Evolutionary conservation across 441 rosid genomes (phyloP).

Genomic region (Theobroma grandiflorum): DNA sequence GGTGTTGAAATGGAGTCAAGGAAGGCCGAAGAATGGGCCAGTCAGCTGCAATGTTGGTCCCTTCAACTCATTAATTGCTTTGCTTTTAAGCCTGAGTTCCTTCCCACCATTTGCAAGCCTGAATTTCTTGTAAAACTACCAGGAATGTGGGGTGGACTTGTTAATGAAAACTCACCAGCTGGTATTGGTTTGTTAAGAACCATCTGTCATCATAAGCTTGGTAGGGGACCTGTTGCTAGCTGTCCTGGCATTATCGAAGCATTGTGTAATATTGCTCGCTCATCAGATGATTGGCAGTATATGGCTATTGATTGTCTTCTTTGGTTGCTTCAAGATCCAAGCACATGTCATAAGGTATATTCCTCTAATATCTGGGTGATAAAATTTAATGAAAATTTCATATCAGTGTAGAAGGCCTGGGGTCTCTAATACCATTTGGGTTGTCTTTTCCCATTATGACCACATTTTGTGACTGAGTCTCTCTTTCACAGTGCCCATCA

Average conservation of each 20-base stretch:
- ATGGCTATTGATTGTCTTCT: conserved; percentile 97
- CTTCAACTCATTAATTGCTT: conserved; percentile 97
- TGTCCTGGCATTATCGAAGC: conserved; percentile 89
- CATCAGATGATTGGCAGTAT: conserved; percentile 97
- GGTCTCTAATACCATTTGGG: background rate
- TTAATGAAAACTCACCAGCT: conserved; percentile 96
- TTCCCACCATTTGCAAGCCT: conserved; percentile 80
- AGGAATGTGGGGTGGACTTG: conserved; percentile 99
- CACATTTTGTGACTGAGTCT: background rate
- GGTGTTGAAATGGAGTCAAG: conserved; percentile 98
- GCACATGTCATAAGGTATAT: conserved; percentile 75
- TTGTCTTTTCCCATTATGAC: background rate
- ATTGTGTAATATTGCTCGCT: conserved; percentile 84
- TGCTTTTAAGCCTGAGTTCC: conserved; percentile 94
- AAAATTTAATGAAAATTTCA: background rate
- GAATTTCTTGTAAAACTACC: conserved; percentile 87
- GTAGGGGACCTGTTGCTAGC: conserved; percentile 86
- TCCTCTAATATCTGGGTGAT: conserved; percentile 7
- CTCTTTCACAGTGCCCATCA: background rate
- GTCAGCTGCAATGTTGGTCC: conserved; percentile 97
- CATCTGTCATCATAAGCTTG: conserved; percentile 92
- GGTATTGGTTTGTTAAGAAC: conserved; percentile 95
- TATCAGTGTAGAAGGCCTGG: background rate
- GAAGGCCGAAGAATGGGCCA: conserved; percentile 98
- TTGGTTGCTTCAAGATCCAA: conserved; percentile 94